Evolutionary conservation across 768 basidiomycete species (phyloP), one percentile per base, ranked within the genome.

Genomic region (Plicaturopsis crispa): DNA sequence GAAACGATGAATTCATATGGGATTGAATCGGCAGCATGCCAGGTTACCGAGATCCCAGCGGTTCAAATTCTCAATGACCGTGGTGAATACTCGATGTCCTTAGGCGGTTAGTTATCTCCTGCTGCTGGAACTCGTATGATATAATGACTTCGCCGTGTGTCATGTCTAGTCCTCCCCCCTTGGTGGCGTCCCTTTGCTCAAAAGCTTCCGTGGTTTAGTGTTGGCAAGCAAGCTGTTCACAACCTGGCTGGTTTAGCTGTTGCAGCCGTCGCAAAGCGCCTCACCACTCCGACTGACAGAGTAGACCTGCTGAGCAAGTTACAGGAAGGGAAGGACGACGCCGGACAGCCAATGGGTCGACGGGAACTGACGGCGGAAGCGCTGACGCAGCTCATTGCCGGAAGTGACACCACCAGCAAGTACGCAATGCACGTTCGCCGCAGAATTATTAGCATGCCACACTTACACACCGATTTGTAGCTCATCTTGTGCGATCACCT

Each of bases 391-490:
- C 70, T 92, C 13, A 90, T 92, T 46, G 88, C 88, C 5, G 90
- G 90, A 1, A 85, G 83, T 3, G 91, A 96, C 51, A 96, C 91
- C 1, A 94, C 92, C 0, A 91, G 90, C 33, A 96, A 94, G 86
- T 88, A 48, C 43, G 80, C 46, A 21, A 30, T 19, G 53, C 12
- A n/a, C 31, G 24, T 26, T 14, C 11, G 3, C 21, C 19, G 18
- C 31, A 23, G 19, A 22, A 21, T 19, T 18, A 7, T 16, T 26
- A 30, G 36, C 22, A 39, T 39, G 17, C 48, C 19, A 38, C 20
- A 21, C 21, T 24, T 13, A 39, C 20, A n/a, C 5, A 13, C 8
- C 17, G 4, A 4, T 22, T 11, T 20, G 22, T 42, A 90, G 87
- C 64, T 91, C 89, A 13, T 86, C 86, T 4, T 91, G 88, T 48